Evolutionary conservation across 352 stramenopile species (phyloP).

Genomic region (Peronospora destructor): DNA sequence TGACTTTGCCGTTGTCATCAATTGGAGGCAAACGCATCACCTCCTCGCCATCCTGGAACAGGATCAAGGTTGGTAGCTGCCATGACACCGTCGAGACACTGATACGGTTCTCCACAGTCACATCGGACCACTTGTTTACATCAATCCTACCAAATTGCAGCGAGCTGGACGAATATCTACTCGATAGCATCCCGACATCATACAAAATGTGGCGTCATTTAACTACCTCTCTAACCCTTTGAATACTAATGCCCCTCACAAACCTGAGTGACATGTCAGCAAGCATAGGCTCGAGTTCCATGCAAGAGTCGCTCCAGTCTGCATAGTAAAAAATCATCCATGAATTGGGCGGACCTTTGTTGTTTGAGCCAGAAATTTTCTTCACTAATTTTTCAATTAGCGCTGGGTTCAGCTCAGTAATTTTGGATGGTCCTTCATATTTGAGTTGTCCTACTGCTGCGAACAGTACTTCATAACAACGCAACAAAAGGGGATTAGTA

Average conservation of each 20-base stretch:
- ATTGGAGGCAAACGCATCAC: slow-evolving; percentile 49
- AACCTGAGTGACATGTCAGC: slow-evolving; percentile 61
- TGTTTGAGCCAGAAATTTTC: slow-evolving; percentile 21
- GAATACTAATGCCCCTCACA: neutral
- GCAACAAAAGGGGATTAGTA: slow-evolving; percentile 3
- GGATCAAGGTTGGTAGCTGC: slow-evolving; percentile 63
- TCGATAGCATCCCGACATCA: neutral
- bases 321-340: slow-evolving; percentile 73
- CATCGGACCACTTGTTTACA: slow-evolving; percentile 52
- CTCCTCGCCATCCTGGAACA: slow-evolving; percentile 65
- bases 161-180: slow-evolving; percentile 40
- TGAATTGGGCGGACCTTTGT: slow-evolving; percentile 28
- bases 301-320: slow-evolving; percentile 67
- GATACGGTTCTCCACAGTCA: slow-evolving; percentile 54
- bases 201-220: slow-evolving; percentile 6
- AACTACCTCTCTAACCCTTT: neutral
- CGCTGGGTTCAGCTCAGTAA: slow-evolving; percentile 38
- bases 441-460: slow-evolving; percentile 50
- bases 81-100: slow-evolving; percentile 53
- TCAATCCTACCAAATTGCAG: slow-evolving; percentile 65
- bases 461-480: slow-evolving; percentile 40
- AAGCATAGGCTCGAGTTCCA: slow-evolving; percentile 68
- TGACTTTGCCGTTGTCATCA: slow-evolving; percentile 44
- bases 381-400: slow-evolving; percentile 46
- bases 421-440: slow-evolving; percentile 54